Conservation (phyloP, 1,139 yeast species). For the Suhomyces panamericanus region DNA sequence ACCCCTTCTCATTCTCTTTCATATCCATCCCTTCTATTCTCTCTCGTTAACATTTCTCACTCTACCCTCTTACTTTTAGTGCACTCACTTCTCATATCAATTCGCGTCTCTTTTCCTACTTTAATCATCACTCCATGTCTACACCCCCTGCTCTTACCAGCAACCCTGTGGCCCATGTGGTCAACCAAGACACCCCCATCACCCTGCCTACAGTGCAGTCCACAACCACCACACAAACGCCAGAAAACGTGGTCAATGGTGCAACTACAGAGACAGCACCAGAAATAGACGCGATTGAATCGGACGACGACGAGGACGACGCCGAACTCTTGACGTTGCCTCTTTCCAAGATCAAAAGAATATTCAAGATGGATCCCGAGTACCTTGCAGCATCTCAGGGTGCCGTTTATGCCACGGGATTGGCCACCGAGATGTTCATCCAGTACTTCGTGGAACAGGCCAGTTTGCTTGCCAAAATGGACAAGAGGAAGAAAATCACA, state of each 20-base stretch:
- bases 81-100: no score
- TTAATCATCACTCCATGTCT: neutral
- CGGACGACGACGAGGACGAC: conserved; percentile 20
- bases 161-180: neutral
- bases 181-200: conserved; percentile 10
- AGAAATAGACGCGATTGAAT: conserved; percentile 1
- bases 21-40: no score
- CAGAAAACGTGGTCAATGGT: conserved; percentile 7
- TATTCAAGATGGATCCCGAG: conserved; percentile 85
- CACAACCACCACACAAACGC: conserved; percentile 11
- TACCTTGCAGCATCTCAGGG: conserved; percentile 72
- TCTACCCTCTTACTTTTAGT: no score
- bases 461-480: conserved; percentile 63
- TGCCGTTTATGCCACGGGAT: conserved; percentile 80
- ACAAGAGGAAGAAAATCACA: conserved; percentile 66
- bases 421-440: conserved; percentile 84
- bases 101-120: neutral
- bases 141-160: neutral
- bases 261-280: neutral
- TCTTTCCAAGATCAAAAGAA: conserved; percentile 75
- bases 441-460: conserved; percentile 84
- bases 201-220: conserved; percentile 12
- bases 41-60: no score
- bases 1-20: no score
- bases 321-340: conserved; percentile 52